phyloP scores from a whole-genome alignment of 352 stramenopile species.

The Globisporangium uncinulatum region DNA sequence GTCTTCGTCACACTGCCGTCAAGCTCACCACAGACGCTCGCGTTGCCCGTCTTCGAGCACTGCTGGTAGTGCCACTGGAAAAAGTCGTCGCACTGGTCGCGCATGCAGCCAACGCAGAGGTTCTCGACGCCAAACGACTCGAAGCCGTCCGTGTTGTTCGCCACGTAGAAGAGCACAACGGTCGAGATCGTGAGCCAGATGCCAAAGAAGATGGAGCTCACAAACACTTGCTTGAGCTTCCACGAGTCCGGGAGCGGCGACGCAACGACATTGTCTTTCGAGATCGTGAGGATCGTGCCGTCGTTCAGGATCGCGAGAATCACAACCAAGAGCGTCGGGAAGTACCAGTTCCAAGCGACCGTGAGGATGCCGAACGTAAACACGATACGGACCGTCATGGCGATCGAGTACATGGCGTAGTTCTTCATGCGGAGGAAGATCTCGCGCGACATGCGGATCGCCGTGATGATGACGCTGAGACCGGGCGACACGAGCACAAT shows the following conservation, averaged over 20 bases:
- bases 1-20: constrained; percentile 40
- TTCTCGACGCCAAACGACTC: constrained; percentile 47
- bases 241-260: constrained; percentile 60
- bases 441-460: constrained; percentile 80
- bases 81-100: constrained; percentile 50
- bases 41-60: constrained; percentile 39
- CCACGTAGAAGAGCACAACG: constrained; percentile 50
- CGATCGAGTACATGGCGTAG: constrained; percentile 91
- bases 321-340: constrained; percentile 85
- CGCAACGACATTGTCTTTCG: constrained; percentile 67
- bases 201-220: constrained; percentile 60
- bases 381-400: constrained; percentile 86
- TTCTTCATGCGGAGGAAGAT: constrained; percentile 92
- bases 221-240: constrained; percentile 69
- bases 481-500: constrained; percentile 87
- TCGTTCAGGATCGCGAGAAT: constrained; percentile 90
- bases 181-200: constrained; percentile 63
- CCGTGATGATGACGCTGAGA: constrained; percentile 86
- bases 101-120: constrained; percentile 56
- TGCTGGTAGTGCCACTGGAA: constrained; percentile 46
- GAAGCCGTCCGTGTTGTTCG: constrained; percentile 60
- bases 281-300: constrained; percentile 79
- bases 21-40: constrained; percentile 54
- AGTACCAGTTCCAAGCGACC: constrained; percentile 86
- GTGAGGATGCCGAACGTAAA: constrained; percentile 86